Percentiles rank a stretch among this genome's conserved stretches.
Conservation (phyloP, 2,329 filamentous ascomycete genomes). For the Penicillium expansum region DNA sequence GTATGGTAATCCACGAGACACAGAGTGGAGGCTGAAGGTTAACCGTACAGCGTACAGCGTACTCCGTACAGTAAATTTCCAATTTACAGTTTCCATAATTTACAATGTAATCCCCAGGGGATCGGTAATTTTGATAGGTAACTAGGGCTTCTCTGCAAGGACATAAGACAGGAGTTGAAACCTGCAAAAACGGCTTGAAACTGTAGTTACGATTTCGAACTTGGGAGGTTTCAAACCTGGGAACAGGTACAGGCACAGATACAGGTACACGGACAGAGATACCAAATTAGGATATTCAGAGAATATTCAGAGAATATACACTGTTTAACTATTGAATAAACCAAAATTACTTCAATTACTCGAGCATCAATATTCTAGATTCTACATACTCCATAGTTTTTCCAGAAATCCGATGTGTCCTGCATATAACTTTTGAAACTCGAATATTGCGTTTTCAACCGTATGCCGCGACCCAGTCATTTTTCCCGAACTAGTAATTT, state of each 20-base stretch:
- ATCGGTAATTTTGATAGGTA: constrained; percentile 1
- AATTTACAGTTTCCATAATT: constrained; percentile 1
- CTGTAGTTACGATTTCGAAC: not conserved
- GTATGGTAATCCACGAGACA: constrained; percentile 24
- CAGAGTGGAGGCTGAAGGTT: constrained; percentile 25
- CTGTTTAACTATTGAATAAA: not conserved
- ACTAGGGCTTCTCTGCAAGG: constrained; percentile 9
- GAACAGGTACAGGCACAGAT: not conserved
- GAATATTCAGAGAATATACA: not conserved
- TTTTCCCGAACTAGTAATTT: constrained; percentile 24
- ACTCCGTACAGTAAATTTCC: constrained; percentile 7
- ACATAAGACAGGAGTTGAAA: constrained; percentile 10
- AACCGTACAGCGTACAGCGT: not conserved
- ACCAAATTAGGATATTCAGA: not conserved
- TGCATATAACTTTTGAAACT: constrained; percentile 10
- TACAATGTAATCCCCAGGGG: not conserved
- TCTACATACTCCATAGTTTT: not conserved
- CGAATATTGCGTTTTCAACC: constrained; percentile 17
- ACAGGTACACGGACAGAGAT: not conserved
- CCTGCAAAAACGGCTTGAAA: constrained; percentile 2
- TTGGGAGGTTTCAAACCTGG: not conserved
- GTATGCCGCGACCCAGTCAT: constrained; percentile 29
- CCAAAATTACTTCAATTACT: not conserved
- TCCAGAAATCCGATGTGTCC: not conserved
- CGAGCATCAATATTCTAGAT: not conserved